Percentiles rank a stretch among this genome's conserved stretches.
Evolutionary conservation across 148 eudicot genomes (phyloP).

Genomic region (Diospyros lotus): DNA sequence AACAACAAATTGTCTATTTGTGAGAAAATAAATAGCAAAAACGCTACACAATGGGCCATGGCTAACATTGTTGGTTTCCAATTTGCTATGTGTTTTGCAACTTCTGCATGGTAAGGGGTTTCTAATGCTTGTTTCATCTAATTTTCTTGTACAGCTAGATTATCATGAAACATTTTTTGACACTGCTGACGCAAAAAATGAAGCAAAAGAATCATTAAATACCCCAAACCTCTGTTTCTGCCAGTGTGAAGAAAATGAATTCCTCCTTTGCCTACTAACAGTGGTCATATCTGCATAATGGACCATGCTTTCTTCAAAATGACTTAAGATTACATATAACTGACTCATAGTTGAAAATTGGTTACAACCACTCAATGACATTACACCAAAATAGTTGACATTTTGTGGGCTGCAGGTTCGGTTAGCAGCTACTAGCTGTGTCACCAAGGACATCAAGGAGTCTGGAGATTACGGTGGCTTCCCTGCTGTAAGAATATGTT

Average conservation of each 20-base stretch:
- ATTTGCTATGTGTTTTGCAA: background rate
- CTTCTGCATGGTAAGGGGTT: background rate
- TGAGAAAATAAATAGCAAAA: background rate
- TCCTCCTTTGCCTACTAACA: background rate
- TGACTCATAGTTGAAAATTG: background rate
- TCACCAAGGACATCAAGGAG: conserved; percentile 72
- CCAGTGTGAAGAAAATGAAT: background rate
- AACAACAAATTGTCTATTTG: background rate
- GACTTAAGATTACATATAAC: background rate
- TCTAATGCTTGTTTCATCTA: background rate
- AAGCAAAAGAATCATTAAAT: background rate
- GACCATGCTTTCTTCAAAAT: background rate
- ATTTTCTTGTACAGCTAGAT: background rate
- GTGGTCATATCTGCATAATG: background rate
- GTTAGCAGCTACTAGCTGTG: conserved; percentile 81
- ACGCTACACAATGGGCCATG: background rate
- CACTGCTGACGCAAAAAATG: background rate
- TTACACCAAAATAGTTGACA: conserved; percentile 6
- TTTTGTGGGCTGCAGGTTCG: conserved; percentile 50
- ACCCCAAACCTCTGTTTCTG: background rate
- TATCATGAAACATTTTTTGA: background rate
- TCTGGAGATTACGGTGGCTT: conserved; percentile 97
- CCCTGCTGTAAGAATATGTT: conserved; percentile 69
- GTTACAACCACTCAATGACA: background rate
- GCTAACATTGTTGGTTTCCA: background rate